Evolutionary conservation across 1,284 basidiomycete genomes (phyloP).

Genomic region (Entoloma clypeatum): DNA sequence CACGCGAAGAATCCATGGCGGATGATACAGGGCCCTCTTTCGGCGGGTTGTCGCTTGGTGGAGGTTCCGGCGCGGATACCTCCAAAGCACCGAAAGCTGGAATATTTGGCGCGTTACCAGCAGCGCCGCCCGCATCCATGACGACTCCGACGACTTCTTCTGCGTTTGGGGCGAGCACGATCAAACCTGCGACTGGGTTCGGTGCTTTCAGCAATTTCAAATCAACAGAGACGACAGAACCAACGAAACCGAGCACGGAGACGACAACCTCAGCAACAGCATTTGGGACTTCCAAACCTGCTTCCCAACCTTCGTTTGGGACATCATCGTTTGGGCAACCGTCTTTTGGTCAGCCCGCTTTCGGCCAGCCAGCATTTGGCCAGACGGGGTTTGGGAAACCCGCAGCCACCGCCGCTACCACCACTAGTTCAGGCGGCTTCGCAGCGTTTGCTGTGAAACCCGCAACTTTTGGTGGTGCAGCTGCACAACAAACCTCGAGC

Average conservation of each 20-base stretch:
- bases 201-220: constrained; percentile 30
- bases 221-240: constrained; percentile 5
- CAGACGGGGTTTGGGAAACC: constrained; percentile 25
- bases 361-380: constrained; percentile 30
- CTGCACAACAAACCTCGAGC: constrained; percentile 11
- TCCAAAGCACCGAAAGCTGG: constrained; percentile 22
- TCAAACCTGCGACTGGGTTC: constrained; percentile 38
- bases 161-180: constrained; percentile 25
- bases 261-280: constrained; percentile 19
- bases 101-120: constrained; percentile 34
- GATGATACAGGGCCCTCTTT: constrained; percentile 32
- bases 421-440: constrained; percentile 18
- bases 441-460: constrained; percentile 1
- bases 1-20: constrained; percentile 35
- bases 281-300: constrained; percentile 22
- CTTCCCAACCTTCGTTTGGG: too few relatives aligned
- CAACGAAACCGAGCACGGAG: constrained; percentile 7
- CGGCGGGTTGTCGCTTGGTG: constrained; percentile 36
- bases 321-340: constrained; percentile 32
- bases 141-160: constrained; percentile 18
- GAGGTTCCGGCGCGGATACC: constrained; percentile 15
- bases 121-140: constrained; percentile 15
- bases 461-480: constrained; percentile 4
- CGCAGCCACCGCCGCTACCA: constrained; percentile 17
- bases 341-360: constrained; percentile 27